Evolutionary conservation across 2,329 filamentous ascomycete genomes (phyloP).

Genomic region (Fusarium sp.): DNA sequence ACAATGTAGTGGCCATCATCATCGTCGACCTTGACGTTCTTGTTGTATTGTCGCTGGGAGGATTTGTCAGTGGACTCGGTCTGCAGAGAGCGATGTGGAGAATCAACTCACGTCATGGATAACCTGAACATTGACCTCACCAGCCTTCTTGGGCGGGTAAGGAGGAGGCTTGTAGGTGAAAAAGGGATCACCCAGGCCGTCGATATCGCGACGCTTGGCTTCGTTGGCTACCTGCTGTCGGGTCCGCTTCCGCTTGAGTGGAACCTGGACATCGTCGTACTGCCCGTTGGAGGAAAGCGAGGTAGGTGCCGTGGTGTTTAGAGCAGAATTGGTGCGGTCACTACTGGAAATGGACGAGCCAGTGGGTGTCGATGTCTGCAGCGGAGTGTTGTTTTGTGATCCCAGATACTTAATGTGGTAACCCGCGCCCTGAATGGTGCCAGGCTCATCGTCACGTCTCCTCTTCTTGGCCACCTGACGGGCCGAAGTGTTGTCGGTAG

Average conservation of each 20-base stretch:
- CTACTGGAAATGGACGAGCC: conserved; percentile 80
- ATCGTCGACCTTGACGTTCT: conserved; percentile 83
- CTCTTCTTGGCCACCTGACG: conserved; percentile 74
- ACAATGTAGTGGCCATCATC: conserved; percentile 98
- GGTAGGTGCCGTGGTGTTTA: conserved; percentile 88
- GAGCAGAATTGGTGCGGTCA: conserved; percentile 79
- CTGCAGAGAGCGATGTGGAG: conserved; percentile 7
- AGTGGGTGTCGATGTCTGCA: conserved; percentile 69
- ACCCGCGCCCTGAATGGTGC: conserved; percentile 64
- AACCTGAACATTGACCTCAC: conserved; percentile 72
- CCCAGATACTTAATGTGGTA: conserved; percentile 75
- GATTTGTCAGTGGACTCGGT: conserved; percentile 23
- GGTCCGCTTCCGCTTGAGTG: conserved; percentile 90
- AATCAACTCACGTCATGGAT: conserved; percentile 66
- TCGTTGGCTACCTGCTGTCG: conserved; percentile 83
- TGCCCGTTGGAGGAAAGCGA: conserved; percentile 70
- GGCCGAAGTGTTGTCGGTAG: conserved; percentile 39
- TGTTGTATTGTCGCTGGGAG: conserved; percentile 52
- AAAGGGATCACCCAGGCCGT: conserved; percentile 73
- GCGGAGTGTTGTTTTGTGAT: conserved; percentile 76
- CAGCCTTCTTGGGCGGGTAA: conserved; percentile 87
- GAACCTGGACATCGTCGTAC: conserved; percentile 71
- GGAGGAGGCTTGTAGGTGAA: conserved; percentile 85
- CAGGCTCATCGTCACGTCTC: conserved; percentile 67
- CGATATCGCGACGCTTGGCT: conserved; percentile 77